phyloP scores from a whole-genome alignment of 179 eudicot genomes.

The Silene coronaria region DNA sequence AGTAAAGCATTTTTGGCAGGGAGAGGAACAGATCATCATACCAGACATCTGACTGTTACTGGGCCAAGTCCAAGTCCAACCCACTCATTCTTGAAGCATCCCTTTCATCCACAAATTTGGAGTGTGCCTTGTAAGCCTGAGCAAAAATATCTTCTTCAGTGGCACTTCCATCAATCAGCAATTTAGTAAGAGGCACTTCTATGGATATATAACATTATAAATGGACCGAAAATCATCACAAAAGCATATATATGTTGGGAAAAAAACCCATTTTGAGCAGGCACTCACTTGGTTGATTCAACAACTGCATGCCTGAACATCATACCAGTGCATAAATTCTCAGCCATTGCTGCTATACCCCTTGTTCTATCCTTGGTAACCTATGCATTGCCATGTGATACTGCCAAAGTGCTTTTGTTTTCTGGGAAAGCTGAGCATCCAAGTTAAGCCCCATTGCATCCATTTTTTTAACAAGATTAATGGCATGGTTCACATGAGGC shows the following conservation, averaged over 20 bases:
- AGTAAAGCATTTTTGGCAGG: no score
- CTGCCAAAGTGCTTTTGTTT: constrained; percentile 42
- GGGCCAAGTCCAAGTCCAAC: constrained; percentile 15
- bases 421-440: constrained; percentile 29
- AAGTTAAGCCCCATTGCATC: constrained; percentile 47
- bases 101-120: constrained; percentile 41
- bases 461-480: constrained; percentile 50
- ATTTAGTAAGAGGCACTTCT: background rate
- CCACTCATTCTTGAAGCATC: constrained; percentile 31
- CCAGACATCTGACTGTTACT: background rate
- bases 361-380: no score
- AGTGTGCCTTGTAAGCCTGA: constrained; percentile 51
- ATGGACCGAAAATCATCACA: background rate
- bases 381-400: constrained; percentile 12
- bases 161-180: constrained; percentile 71
- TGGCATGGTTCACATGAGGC: constrained; percentile 31
- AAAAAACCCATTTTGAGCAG: background rate
- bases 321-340: no score
- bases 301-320: no score
- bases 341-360: no score
- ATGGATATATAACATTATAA: background rate
- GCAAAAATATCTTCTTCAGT: constrained; percentile 61
- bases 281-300: no score
- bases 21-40: no score
- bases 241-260: background rate